Base-by-base conservation (phyloP, 75 land plant species). In the Cupressus sempervirens region DNA sequence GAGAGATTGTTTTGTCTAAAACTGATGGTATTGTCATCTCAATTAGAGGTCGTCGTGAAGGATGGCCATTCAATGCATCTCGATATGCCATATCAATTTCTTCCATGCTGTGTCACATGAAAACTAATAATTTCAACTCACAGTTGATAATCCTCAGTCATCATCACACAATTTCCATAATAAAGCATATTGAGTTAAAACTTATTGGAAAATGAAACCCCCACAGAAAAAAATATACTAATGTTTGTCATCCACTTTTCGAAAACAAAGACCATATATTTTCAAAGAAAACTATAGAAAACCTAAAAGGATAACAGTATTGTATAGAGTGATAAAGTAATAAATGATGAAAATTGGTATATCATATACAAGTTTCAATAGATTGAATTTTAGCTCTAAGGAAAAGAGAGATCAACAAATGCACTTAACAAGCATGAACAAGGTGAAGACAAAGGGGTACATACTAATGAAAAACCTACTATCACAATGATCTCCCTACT, bases 1-100 rank as follows among this genome's bases (percentile, higher is more conserved):
- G 99, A 85, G 98, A 94, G 32, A 97, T 94, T 38, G 98, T 97
- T 77, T 91, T 91, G 87, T 98, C 99, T 86, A 96, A 82, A 30
- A 85, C 90, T 86, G 99, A 98, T 80, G 99, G 99, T 72, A 98
- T 98, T 67, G 98, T 98, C 99, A 98, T 98, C 89, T 98, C 99
- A 87, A 98, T 98, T 15, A 98, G 36, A 82, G 99, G 99, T 84
- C 97, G 90, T 36, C 80, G 82, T 41, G 99, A 96, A 87, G 99
- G 91, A 72, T 88, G 62, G 29, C 98, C 99, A 90, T 93, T 96
- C 84, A 82, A 83, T 72, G 99, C 96, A 85, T 97, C 99, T 80
- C 83, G 85, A 83, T 89, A 93, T 11, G 95, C 96, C 86, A 84
- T 79, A 85, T 91, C 93, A 84, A 98, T 96, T 77, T 96, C 98